Percentiles rank a stretch among this genome's conserved stretches.
Conservation (phyloP, 129 eudicot genomes). For the Centaurea solstitialis region DNA sequence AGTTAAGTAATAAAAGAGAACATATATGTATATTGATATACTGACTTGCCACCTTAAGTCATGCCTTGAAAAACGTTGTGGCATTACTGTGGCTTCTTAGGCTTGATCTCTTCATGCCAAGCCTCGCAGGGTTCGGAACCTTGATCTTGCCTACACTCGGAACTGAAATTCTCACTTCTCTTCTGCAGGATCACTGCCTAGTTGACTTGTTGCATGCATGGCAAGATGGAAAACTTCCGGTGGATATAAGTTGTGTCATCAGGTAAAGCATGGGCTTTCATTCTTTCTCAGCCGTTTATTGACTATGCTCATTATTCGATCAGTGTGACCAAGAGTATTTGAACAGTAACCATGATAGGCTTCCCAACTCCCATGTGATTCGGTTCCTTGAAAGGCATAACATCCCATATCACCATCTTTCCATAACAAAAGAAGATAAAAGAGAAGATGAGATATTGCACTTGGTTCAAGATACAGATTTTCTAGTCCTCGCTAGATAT, state of each 20-base stretch:
- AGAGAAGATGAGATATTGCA: conserved; percentile 70
- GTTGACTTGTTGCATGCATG: conserved; percentile 88
- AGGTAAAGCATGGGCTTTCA: conserved; percentile 48
- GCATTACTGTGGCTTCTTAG: too few species aligned
- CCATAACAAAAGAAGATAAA: conserved; percentile 44
- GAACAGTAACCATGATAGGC: conserved; percentile 85
- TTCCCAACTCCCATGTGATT: conserved; percentile 74
- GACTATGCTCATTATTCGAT: neutral
- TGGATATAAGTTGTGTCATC: conserved; percentile 67
- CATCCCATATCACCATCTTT: conserved; percentile 72
- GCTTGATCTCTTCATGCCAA: too few species aligned
- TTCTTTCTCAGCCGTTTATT: neutral
- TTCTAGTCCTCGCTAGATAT: conserved; percentile 94
- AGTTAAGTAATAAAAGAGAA: neutral
- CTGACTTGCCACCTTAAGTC: too few species aligned
- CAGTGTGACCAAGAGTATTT: conserved; percentile 10
- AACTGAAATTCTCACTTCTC: neutral
- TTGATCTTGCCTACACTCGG: neutral
- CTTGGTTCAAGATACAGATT: conserved; percentile 84
- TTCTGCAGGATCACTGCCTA: conserved; percentile 88
- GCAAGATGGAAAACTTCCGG: conserved; percentile 93
- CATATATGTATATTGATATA: neutral
- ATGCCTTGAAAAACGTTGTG: too few species aligned
- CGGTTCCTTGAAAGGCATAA: conserved; percentile 82
- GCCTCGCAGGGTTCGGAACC: too few species aligned